Conservation (phyloP, 2,329 filamentous ascomycete species). For the Fusarium mundagurra region DNA sequence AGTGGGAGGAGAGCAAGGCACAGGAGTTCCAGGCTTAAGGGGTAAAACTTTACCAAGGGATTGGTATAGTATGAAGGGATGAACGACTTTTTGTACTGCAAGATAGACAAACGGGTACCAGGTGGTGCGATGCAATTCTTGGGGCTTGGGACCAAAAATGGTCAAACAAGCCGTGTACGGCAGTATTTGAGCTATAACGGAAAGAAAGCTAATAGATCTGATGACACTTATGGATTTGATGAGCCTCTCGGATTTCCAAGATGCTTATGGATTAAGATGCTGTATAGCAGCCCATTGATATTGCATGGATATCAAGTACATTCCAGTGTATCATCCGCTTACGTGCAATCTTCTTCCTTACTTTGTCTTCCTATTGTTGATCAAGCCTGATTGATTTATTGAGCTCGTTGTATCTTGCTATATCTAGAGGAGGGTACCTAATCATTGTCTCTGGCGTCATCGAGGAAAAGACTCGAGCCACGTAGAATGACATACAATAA, state of each 20-base stretch:
- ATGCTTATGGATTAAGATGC: not conserved
- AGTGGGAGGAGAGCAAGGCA: conserved; percentile 69
- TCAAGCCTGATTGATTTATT: not conserved
- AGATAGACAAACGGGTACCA: conserved; percentile 45
- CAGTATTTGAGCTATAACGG: conserved; percentile 44
- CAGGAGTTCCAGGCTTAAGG: conserved; percentile 69
- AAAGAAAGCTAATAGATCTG: conserved; percentile 46
- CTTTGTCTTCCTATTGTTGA: not conserved
- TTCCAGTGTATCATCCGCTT: not conserved
- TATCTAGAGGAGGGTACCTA: not conserved
- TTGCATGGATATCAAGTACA: not conserved
- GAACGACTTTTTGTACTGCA: conserved; percentile 48
- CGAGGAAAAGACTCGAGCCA: not conserved
- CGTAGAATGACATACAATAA: not conserved
- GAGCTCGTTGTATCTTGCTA: not conserved
- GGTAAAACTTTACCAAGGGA: conserved; percentile 11
- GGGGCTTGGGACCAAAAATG: conserved; percentile 36
- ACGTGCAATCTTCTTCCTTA: not conserved
- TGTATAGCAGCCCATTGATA: not conserved
- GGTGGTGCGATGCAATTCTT: conserved; percentile 41
- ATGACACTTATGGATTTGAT: conserved; percentile 36
- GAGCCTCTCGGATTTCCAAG: not conserved
- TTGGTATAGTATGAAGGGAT: conserved; percentile 32
- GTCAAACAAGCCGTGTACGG: conserved; percentile 42
- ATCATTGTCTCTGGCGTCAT: not conserved